Evolutionary conservation across 2,329 filamentous ascomycete species (phyloP).

Genomic region (Dendryphion nanum): DNA sequence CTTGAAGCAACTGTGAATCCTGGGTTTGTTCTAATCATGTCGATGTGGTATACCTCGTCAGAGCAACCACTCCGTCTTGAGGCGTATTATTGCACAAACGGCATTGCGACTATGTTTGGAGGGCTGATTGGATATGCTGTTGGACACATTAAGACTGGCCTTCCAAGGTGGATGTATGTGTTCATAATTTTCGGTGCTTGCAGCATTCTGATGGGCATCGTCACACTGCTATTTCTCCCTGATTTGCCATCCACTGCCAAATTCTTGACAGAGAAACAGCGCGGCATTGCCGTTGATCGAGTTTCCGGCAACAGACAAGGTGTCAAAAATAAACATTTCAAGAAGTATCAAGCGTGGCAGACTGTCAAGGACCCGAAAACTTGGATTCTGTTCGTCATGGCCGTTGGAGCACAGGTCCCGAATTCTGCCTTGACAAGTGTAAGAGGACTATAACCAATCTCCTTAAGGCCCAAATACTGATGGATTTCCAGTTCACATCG

Average conservation of each 20-base stretch:
- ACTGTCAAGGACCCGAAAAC: slow-evolving; percentile 56
- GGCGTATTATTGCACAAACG: slow-evolving; percentile 59
- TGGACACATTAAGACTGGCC: slow-evolving; percentile 55
- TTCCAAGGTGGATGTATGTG: slow-evolving; percentile 56
- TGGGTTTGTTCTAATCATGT: slow-evolving; percentile 37
- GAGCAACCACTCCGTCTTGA: slow-evolving; percentile 55
- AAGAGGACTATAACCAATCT: slow-evolving; percentile 1
- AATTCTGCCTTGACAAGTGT: slow-evolving; percentile 56
- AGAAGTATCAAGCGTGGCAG: slow-evolving; percentile 44
- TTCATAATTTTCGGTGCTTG: slow-evolving; percentile 55
- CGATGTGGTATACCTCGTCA: slow-evolving; percentile 41
- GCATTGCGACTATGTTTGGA: slow-evolving; percentile 62
- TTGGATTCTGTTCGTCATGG: slow-evolving; percentile 54
- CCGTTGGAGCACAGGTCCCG: slow-evolving; percentile 54
- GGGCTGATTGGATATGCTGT: slow-evolving; percentile 59
- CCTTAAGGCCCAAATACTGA: background rate
- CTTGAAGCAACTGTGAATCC: slow-evolving; percentile 38
- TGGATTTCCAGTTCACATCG: slow-evolving; percentile 41
- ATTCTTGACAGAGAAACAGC: slow-evolving; percentile 43
- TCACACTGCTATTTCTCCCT: slow-evolving; percentile 41
- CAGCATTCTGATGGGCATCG: slow-evolving; percentile 38
- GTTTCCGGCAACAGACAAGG: slow-evolving; percentile 53
- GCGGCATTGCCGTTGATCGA: slow-evolving; percentile 52
- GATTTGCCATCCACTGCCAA: slow-evolving; percentile 46
- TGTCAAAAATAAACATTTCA: slow-evolving; percentile 52